A percentile compares a stretch with the other conserved stretches of the same genome.
Evolutionary conservation across 2,329 filamentous ascomycete genomes (phyloP).

Genomic region (Ophiostoma himal-ulmi): DNA sequence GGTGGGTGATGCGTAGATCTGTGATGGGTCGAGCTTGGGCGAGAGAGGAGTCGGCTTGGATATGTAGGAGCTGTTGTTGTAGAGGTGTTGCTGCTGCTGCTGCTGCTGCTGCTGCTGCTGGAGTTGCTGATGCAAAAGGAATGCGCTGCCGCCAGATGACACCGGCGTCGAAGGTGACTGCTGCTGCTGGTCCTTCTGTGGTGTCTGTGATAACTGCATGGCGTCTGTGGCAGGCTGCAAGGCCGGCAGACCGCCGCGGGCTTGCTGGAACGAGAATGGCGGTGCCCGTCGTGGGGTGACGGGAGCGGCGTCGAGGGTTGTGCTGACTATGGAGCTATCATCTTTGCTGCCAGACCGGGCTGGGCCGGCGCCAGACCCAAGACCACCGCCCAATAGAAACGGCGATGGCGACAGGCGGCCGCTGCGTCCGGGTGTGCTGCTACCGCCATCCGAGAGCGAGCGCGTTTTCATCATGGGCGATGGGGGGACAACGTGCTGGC

Average conservation of each 20-base stretch:
- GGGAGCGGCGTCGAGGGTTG: slow-evolving; percentile 40
- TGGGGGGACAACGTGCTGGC: slow-evolving; percentile 24
- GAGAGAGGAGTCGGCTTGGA: slow-evolving; percentile 65
- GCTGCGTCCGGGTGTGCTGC: slow-evolving; percentile 38
- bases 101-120: slow-evolving; percentile 23
- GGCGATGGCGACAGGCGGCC: slow-evolving; percentile 53
- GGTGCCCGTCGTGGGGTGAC: slow-evolving; percentile 56
- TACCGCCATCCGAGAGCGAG: slow-evolving; percentile 59
- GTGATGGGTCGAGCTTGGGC: slow-evolving; percentile 76
- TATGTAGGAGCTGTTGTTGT: slow-evolving; percentile 34
- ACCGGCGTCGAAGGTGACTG: slow-evolving; percentile 22
- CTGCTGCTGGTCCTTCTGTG: slow-evolving; percentile 30
- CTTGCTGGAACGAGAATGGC: slow-evolving; percentile 44
- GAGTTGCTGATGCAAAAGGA: slow-evolving; percentile 25
- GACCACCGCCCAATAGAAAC: slow-evolving; percentile 42
- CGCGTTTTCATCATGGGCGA: slow-evolving; percentile 50
- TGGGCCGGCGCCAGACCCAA: slow-evolving; percentile 31
- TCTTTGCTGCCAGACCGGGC: slow-evolving; percentile 55
- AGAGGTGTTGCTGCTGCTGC: slow-evolving; percentile 22
- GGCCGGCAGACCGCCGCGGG: slow-evolving; percentile 56
- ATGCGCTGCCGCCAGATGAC: background rate
- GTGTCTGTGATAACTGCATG: slow-evolving; percentile 25
- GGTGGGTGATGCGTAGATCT: slow-evolving; percentile 79
- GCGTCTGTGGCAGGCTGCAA: slow-evolving; percentile 50
- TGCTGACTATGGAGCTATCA: slow-evolving; percentile 51